Evolutionary conservation across 202 grass and related monocot genomes (phyloP), one percentile per base, ranked within the genome.

Genomic region (Tripidium arundinaceum): DNA sequence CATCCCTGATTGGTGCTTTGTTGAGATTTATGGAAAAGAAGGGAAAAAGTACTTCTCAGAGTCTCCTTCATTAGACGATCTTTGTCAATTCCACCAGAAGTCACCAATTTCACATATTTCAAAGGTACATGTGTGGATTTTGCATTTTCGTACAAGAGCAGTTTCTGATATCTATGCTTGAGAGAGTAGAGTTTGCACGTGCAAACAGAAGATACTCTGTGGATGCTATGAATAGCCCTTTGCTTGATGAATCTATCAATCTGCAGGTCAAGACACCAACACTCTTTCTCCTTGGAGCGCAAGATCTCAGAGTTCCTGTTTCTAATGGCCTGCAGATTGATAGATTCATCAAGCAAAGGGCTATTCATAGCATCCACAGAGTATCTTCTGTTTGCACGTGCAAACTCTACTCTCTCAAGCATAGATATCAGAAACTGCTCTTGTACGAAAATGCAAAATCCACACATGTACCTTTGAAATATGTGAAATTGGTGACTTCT

Each of bases 251-350:
- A n/a, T 72, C 77, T 68, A 84, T 62, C 27, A 45, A 81, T 76
- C 47, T 87, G 54, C 79, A 94, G 95, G 92, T 95, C 57, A 94
- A 87, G 78, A 82, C 90, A 11, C 95, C 95, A 67, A 84, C 87
- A 42, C 72, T 94, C 46, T 91, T 98, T 86, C 92, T 98, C 21
- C 84, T 98, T 19, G 92, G 92, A 87, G 95, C 88, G 33, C 92
- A 94, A 86, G 92, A 98, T 93, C 92, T 98, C 26, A 85, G 95
- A 42, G 95, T 98, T 73, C 95, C 95, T 88, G 76, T 98, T 91
- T 94, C 95, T 58, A 94, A 98, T 94, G 57, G 93, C 92, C 95
- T 94, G 79, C 54, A 87, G 47, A 76, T 81, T 45, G 27, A 62
- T 84, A 68, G 77, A 72, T n/a, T 12, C 47, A 59, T 72, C 39